Percentiles rank a stretch among this genome's conserved stretches.
Evolutionary conservation across 148 eudicot genomes (phyloP).

Genomic region (Dysphania ambrosioides): DNA sequence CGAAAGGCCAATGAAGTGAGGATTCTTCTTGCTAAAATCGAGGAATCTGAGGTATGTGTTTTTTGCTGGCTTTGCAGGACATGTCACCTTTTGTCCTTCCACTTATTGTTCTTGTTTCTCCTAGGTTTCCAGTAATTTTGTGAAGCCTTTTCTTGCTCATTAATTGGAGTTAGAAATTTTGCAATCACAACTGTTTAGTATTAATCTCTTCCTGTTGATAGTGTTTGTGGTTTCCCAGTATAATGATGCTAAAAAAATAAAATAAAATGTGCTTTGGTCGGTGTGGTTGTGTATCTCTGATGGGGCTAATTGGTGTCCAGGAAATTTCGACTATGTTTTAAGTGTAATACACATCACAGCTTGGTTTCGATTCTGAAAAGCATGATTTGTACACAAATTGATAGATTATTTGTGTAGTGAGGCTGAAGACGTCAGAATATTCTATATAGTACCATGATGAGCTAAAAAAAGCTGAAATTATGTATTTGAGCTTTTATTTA

Average conservation of each 20-base stretch:
- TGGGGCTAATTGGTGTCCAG: not conserved
- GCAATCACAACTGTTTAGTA: too few species aligned
- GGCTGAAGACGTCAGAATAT: not conserved
- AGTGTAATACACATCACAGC: not conserved
- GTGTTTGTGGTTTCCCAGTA: too few species aligned
- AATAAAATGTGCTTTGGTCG: not conserved
- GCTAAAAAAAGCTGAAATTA: not conserved
- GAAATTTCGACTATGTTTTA: not conserved
- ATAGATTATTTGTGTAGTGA: not conserved
- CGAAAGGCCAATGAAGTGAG: conserved; percentile 84
- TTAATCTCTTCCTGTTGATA: not conserved
- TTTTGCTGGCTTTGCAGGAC: conserved; percentile 8
- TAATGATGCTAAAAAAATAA: not conserved
- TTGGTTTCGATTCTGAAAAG: not conserved
- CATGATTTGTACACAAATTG: too few species aligned
- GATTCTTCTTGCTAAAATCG: conserved; percentile 87
- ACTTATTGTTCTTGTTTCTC: not conserved
- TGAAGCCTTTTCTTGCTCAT: not conserved
- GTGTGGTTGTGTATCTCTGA: not conserved
- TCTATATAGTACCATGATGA: not conserved
- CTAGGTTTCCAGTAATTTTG: conserved; percentile 2
- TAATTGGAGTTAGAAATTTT: too few species aligned
- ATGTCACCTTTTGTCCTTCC: not conserved
- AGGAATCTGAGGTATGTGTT: conserved; percentile 91
- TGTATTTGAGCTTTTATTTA: not conserved